Evolutionary conservation across 2,329 filamentous ascomycete species (phyloP).

Genomic region (Diaporthe ampelina): DNA sequence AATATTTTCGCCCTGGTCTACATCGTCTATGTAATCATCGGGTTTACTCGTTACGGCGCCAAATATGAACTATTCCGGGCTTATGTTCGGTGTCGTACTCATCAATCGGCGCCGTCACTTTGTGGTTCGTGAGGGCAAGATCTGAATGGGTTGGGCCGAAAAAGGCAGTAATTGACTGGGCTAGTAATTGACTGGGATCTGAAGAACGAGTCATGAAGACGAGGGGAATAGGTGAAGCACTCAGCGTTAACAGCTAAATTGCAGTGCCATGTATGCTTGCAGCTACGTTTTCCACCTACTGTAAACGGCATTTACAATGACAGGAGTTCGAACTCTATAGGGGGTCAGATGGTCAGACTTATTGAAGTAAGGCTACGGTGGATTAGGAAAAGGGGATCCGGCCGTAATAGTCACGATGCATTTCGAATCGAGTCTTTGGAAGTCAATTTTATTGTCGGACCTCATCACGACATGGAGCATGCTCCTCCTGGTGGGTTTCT

Average conservation of each 20-base stretch:
- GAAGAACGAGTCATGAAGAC: neutral
- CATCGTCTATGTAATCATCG: conserved; percentile 40
- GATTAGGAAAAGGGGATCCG: neutral
- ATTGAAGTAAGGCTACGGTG: neutral
- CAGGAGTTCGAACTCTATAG: neutral
- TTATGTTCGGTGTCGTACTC: conserved; percentile 35
- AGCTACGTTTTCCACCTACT: neutral
- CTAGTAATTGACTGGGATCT: conserved; percentile 35
- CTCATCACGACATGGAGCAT: neutral
- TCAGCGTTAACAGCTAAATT: too few species aligned
- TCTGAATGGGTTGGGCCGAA: conserved; percentile 40
- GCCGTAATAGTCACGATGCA: neutral
- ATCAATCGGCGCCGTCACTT: neutral
- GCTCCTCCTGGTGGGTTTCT: neutral
- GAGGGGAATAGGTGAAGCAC: neutral
- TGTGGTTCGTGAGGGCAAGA: conserved; percentile 39
- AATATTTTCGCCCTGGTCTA: conserved; percentile 42
- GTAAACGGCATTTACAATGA: too few species aligned
- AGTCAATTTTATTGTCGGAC: conserved; percentile 9
- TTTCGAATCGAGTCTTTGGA: neutral
- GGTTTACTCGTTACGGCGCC: conserved; percentile 41
- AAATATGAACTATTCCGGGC: conserved; percentile 43
- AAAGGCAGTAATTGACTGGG: conserved; percentile 39
- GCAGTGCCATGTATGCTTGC: neutral
- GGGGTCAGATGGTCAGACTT: neutral